Percentiles rank a stretch among this genome's conserved stretches.
phyloP scores from a whole-genome alignment of 2,329 filamentous ascomycete genomes.

The Ilyonectria destructans region DNA sequence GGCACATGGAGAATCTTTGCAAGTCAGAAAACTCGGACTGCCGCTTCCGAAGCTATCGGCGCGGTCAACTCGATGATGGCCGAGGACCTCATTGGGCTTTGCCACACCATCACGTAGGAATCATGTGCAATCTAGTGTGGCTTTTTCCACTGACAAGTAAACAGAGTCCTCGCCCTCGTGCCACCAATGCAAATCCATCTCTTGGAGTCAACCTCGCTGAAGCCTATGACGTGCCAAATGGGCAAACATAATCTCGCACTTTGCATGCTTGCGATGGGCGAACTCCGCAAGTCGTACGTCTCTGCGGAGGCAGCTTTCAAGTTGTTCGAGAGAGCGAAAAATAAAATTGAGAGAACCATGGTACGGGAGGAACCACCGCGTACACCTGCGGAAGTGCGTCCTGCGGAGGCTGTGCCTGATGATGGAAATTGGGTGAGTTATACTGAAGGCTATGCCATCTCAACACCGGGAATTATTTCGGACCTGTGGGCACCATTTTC shows the following conservation, averaged over 20 bases:
- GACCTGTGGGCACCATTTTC: slow-evolving; percentile 13
- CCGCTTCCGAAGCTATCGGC: slow-evolving; percentile 18
- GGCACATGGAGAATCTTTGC: neutral
- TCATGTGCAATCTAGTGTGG: neutral
- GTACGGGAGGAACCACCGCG: neutral
- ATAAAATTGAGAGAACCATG: neutral
- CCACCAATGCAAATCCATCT: slow-evolving; percentile 36
- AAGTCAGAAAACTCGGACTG: slow-evolving; percentile 17
- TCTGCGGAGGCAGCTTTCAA: slow-evolving; percentile 27
- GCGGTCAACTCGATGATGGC: slow-evolving; percentile 26
- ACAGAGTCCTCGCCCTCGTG: slow-evolving; percentile 26
- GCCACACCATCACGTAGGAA: slow-evolving; percentile 23
- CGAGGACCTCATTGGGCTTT: slow-evolving; percentile 19
- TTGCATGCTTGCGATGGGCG: slow-evolving; percentile 30
- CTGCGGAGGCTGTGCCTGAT: neutral
- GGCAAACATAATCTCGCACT: slow-evolving; percentile 31
- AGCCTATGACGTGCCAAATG: slow-evolving; percentile 16
- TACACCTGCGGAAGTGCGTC: neutral
- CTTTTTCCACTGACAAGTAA: neutral
- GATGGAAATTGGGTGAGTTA: neutral
- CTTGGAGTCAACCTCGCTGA: slow-evolving; percentile 27
- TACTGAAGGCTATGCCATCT: neutral
- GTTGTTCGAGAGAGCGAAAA: slow-evolving; percentile 25
- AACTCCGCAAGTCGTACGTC: slow-evolving; percentile 28
- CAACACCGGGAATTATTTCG: slow-evolving; percentile 9